These are phyloP conservation scores for Trichoderma cornu-damae DNA, from an alignment of 2,329 filamentous ascomycete genomes.

Conservation along the genomic window DNA sequence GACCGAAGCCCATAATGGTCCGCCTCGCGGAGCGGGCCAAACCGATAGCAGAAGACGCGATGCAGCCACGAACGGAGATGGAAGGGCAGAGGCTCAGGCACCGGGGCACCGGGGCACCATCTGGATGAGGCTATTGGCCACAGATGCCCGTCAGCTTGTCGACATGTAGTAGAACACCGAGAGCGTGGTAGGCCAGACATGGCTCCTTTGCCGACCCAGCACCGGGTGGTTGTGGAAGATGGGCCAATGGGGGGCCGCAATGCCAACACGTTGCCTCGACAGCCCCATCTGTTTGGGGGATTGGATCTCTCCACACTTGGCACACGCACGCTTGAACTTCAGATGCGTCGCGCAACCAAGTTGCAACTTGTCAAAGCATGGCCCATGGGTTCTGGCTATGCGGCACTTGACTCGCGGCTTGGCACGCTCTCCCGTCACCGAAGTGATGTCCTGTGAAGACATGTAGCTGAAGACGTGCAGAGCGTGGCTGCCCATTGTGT, in stretches of 20 bases:
- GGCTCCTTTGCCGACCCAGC: neutral
- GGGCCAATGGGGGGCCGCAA: slow-evolving; percentile 12
- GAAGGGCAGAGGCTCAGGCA: slow-evolving; percentile 9
- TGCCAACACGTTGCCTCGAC: slow-evolving; percentile 13
- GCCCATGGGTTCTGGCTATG: neutral
- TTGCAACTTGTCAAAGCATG: neutral
- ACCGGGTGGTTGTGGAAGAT: slow-evolving; percentile 1
- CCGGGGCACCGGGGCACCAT: neutral
- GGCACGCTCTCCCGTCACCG: neutral
- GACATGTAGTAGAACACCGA: slow-evolving; percentile 6
- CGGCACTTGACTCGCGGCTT: neutral
- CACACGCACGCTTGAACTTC: slow-evolving; percentile 14
- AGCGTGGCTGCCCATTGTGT: neutral
- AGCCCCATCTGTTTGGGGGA: slow-evolving; percentile 10
- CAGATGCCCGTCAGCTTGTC: neutral
- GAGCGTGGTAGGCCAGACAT: slow-evolving; percentile 3
- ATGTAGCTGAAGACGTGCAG: slow-evolving; percentile 8
- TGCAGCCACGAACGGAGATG: slow-evolving; percentile 17
- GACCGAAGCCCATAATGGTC: neutral
- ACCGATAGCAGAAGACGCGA: slow-evolving; percentile 6
- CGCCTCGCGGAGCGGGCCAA: slow-evolving; percentile 9
- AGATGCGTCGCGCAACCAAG: slow-evolving; percentile 1
- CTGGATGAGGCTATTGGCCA: slow-evolving; percentile 9
- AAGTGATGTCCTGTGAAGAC: neutral
- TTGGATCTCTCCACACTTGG: neutral